Evolutionary conservation across 2,329 filamentous ascomycete genomes (phyloP), one percentile per base, ranked within the genome.

Genomic region (Trichophaea hybrida): DNA sequence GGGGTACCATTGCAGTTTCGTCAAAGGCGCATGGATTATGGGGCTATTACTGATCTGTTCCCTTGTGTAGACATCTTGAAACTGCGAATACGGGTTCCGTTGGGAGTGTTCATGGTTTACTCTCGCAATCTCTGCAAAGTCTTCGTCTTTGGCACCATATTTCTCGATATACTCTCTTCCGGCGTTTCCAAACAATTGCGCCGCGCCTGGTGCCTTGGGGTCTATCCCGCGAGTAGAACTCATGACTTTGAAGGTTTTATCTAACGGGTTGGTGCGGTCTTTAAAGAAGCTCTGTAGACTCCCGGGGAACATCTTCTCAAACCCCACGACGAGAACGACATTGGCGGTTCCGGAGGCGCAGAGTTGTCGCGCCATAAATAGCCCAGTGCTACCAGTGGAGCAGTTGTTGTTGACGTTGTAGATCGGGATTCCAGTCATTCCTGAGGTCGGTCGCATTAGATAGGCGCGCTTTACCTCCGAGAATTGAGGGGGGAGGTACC

Each of bases 381-480:
- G 76, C 6, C 91, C 93, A 0, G 91, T 95, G 4, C 85, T 89
- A n/a, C 91, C 93, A 0, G 91, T 97, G 3, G 87, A 88, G 78
- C 91, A 97, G 77, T 96, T 96, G 79, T 97, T 97, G 80, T 96
- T 97, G 70, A 95, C 88, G 70, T 97, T 97, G 78, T 94, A 90
- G 71, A 97, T 88, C 69, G 91, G 91, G 68, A 97, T 96, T 70
- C 85, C 79, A 48, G 90, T 96, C 84, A 97, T 90, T 40, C 66
- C 66, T 68, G 15, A 15, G 1, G 44, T 1, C n/a, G 24, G 24
- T 24, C 24, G 24, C 4, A 24, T 64, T 59, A 61, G 60, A 31
- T 58, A 35, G 32, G 15, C n/a, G 49, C 10, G 40, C 40, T 13
- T 1, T 46, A 44, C 13, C 40, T 44, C 4, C 13, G 3, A 44